phyloP scores from a whole-genome alignment of 1,284 basidiomycete genomes.

The Pascua sp. region DNA sequence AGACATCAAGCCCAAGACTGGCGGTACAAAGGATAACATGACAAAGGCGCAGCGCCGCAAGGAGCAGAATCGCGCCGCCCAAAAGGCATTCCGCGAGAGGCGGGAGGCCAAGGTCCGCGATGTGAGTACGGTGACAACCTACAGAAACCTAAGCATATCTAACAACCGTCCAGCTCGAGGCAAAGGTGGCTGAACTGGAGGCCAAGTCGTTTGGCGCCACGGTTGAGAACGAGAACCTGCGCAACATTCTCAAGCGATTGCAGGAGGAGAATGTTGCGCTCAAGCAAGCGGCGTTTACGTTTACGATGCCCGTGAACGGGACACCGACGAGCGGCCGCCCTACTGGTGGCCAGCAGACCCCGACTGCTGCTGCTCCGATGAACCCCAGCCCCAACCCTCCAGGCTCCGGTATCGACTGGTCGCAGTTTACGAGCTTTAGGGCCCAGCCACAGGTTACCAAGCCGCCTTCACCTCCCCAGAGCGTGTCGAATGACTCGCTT shows the following conservation, averaged over 20 bases:
- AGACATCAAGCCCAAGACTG: conserved; percentile 9
- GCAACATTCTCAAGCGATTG: conserved; percentile 45
- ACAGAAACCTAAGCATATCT: background rate
- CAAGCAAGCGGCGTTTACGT: conserved; percentile 48
- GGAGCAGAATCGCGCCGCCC: conserved; percentile 51
- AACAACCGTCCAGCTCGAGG: conserved; percentile 39
- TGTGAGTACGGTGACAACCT: conserved; percentile 28
- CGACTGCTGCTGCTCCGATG: background rate
- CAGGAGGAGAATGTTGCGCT: conserved; percentile 50
- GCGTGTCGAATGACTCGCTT: conserved; percentile 28
- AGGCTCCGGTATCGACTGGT: conserved; percentile 18
- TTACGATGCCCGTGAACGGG: conserved; percentile 40
- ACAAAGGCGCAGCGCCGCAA: conserved; percentile 47
- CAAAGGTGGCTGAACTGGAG: conserved; percentile 47
- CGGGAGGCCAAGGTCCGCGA: conserved; percentile 49
- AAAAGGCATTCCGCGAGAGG: conserved; percentile 51
- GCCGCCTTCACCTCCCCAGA: conserved; percentile 40
- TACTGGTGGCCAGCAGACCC: conserved; percentile 2
- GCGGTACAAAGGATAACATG: conserved; percentile 10
- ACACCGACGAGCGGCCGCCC: conserved; percentile 5
- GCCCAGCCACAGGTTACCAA: conserved; percentile 21
- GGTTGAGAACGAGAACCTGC: conserved; percentile 50
- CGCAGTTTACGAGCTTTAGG: conserved; percentile 13
- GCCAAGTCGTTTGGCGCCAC: conserved; percentile 42
- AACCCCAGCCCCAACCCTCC: background rate